Evolutionary conservation across 2,329 filamentous ascomycete species (phyloP).

Genomic region (Stemphylium lycopersici): DNA sequence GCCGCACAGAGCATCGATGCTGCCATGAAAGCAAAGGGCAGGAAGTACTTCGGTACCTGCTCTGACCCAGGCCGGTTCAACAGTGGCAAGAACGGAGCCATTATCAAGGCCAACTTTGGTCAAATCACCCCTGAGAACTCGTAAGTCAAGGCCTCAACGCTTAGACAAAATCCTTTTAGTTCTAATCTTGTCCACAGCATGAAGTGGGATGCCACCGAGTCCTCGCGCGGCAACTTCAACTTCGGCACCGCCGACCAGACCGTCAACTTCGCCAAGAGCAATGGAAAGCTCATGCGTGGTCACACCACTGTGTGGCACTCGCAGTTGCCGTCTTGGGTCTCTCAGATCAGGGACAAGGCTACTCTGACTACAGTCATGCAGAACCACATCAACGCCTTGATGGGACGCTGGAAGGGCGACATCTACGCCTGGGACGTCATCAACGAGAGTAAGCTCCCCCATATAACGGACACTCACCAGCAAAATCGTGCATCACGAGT

Average conservation of each 20-base stretch:
- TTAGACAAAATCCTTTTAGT: neutral
- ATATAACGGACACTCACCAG: too few species aligned
- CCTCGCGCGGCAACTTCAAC: slow-evolving; percentile 50
- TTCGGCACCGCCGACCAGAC: slow-evolving; percentile 65
- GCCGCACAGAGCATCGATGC: slow-evolving; percentile 59
- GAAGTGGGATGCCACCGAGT: slow-evolving; percentile 70
- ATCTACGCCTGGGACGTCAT: slow-evolving; percentile 69
- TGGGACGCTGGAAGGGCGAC: slow-evolving; percentile 68
- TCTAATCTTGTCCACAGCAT: slow-evolving; percentile 52
- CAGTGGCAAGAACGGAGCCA: slow-evolving; percentile 58
- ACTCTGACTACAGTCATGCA: slow-evolving; percentile 64
- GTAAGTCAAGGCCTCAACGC: slow-evolving; percentile 15
- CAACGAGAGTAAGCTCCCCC: slow-evolving; percentile 57
- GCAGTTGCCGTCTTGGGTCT: slow-evolving; percentile 63
- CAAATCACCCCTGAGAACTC: slow-evolving; percentile 70
- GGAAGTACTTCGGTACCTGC: slow-evolving; percentile 68
- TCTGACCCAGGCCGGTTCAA: slow-evolving; percentile 63
- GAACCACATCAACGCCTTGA: slow-evolving; percentile 65
- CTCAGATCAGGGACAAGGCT: slow-evolving; percentile 58
- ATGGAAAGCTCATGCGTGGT: slow-evolving; percentile 66
- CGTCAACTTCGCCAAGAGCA: slow-evolving; percentile 62
- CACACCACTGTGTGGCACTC: slow-evolving; percentile 71
- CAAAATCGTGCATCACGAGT: too few species aligned
- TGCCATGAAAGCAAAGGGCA: slow-evolving; percentile 67
- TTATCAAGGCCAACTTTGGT: slow-evolving; percentile 69